phyloP scores from a whole-genome alignment of 2,329 filamentous ascomycete genomes.

The Xylaria sp. region DNA sequence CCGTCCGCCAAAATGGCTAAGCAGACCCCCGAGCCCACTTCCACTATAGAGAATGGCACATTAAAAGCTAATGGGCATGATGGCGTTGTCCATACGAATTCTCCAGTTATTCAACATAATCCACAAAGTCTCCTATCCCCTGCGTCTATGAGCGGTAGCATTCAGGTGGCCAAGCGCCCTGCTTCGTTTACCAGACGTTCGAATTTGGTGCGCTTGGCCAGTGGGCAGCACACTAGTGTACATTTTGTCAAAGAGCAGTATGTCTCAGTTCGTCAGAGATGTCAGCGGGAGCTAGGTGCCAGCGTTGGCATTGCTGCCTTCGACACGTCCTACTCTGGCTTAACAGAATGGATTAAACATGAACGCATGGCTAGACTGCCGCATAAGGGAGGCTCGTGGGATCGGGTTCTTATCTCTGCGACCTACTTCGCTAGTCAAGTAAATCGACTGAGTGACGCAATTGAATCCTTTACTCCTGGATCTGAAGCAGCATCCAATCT shows the following conservation, averaged over 20 bases:
- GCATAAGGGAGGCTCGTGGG: conserved; percentile 25
- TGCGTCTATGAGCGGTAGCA: conserved; percentile 11
- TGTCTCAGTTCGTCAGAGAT: conserved; percentile 22
- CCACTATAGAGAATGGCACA: neutral
- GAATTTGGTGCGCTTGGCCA: conserved; percentile 11
- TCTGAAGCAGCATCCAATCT: conserved; percentile 24
- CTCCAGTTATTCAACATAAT: neutral
- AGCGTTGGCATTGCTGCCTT: conserved; percentile 19
- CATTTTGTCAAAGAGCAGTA: conserved; percentile 25
- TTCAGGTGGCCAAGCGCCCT: conserved; percentile 16
- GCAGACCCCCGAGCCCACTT: neutral
- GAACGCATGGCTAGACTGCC: conserved; percentile 26
- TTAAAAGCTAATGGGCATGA: neutral
- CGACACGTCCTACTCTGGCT: conserved; percentile 24
- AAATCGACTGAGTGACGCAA: conserved; percentile 25
- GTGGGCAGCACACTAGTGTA: conserved; percentile 8
- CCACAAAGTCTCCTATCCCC: conserved; percentile 10
- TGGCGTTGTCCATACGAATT: neutral
- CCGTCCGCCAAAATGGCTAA: neutral
- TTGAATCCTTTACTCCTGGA: conserved; percentile 26
- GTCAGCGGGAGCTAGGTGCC: conserved; percentile 24
- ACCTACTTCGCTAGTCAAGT: conserved; percentile 26
- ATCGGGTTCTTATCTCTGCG: conserved; percentile 26
- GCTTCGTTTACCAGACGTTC: conserved; percentile 9
- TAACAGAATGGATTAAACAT: conserved; percentile 24